A percentile compares a stretch with the other conserved stretches of the same genome.
Conservation (phyloP, 257 asterid species). For the Solanum bulbocastanum region DNA sequence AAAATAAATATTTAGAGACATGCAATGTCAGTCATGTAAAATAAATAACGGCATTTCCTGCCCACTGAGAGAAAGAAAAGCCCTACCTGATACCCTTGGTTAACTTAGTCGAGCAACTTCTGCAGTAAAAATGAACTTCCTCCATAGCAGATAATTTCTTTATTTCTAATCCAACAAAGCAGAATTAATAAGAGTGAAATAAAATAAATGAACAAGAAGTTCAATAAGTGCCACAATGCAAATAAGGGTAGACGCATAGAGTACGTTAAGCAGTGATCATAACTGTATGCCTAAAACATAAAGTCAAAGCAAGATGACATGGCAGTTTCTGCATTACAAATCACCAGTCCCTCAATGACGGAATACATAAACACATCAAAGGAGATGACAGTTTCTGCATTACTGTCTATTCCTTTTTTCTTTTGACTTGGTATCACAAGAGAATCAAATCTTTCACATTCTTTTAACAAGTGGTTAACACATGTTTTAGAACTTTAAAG, state of each 20-base stretch:
- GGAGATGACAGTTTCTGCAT: neutral
- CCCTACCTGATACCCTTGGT: conserved; percentile 61
- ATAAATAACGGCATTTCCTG: neutral
- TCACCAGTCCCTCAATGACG: neutral
- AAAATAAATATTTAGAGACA: neutral
- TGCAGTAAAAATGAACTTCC: conserved; percentile 83
- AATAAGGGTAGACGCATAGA: neutral
- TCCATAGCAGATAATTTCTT: conserved; percentile 49
- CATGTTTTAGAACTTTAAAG: neutral
- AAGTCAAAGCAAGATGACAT: neutral
- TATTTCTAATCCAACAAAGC: conserved; percentile 38
- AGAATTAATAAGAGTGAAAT: neutral
- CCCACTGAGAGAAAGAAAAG: conserved; percentile 1
- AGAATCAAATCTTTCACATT: neutral
- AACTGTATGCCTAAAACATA: neutral
- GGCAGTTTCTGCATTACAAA: neutral
- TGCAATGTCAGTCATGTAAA: neutral
- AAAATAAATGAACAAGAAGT: neutral
- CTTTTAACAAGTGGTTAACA: neutral
- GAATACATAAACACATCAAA: neutral
- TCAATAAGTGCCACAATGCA: neutral
- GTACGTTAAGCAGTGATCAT: neutral
- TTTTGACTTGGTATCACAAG: neutral
- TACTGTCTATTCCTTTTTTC: neutral
- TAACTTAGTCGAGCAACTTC: conserved; percentile 62